These are phyloP conservation scores for Yamadazyma aaseri DNA, from an alignment of 1,139 yeast genomes.

Conservation along the genomic window DNA sequence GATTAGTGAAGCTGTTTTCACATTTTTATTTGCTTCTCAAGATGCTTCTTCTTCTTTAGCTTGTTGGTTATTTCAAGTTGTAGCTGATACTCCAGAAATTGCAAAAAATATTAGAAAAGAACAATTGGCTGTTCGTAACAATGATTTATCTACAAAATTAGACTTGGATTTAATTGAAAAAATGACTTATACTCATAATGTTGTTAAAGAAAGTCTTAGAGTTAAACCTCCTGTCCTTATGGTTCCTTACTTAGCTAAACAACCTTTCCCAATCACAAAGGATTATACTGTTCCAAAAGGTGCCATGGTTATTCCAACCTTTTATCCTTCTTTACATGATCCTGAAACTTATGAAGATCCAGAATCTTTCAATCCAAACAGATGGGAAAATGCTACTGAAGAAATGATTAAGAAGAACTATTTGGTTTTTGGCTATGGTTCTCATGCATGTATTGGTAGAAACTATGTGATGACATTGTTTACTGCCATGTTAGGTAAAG, in stretches of 20 bases:
- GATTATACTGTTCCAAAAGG: conserved; percentile 94
- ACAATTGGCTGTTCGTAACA: conserved; percentile 78
- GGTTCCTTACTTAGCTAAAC: conserved; percentile 95
- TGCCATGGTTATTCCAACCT: conserved; percentile 91
- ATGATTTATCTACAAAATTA: conserved; percentile 64
- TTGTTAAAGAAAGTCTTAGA: conserved; percentile 87
- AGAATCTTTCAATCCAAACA: conserved; percentile 89
- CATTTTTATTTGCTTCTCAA: conserved; percentile 95
- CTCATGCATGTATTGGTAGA: conserved; percentile 94
- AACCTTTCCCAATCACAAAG: conserved; percentile 77
- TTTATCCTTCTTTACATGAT: conserved; percentile 94
- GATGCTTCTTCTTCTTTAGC: conserved; percentile 98
- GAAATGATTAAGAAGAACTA: conserved; percentile 78
- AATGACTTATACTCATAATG: conserved; percentile 87
- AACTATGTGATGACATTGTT: conserved; percentile 88
- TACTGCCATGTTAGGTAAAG: conserved; percentile 88
- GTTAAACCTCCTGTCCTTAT: conserved; percentile 96
- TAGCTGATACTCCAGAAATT: conserved; percentile 93
- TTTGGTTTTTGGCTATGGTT: conserved; percentile 96
- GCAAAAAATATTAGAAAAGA: conserved; percentile 83
- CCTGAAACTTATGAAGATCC: conserved; percentile 95
- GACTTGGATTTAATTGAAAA: conserved; percentile 71
- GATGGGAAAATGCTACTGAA: conserved; percentile 63
- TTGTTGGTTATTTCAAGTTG: conserved; percentile 96
- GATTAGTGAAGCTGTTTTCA: conserved; percentile 93